phyloP scores from a whole-genome alignment of 305 asterid species.

The Fraxinus albicans region DNA sequence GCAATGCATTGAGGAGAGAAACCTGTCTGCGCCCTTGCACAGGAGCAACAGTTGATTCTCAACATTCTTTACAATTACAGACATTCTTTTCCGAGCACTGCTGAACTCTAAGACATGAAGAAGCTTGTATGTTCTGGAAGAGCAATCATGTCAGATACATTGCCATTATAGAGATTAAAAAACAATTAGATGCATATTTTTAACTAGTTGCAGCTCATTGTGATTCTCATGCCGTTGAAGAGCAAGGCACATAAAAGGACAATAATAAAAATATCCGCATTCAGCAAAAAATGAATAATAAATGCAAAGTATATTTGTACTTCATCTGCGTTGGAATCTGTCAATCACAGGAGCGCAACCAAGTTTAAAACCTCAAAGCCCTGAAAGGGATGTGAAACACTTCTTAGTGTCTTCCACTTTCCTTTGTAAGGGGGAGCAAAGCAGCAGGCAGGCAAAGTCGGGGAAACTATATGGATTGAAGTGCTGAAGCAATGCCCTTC shows the following conservation, averaged over 20 bases:
- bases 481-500: not conserved
- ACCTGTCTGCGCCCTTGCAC: slow-evolving; percentile 99
- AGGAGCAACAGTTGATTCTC: slow-evolving; percentile 78
- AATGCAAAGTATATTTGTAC: not conserved
- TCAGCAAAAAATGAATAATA: not conserved
- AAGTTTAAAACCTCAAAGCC: not conserved
- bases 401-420: not conserved
- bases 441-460: not conserved
- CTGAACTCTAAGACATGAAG: slow-evolving; percentile 93
- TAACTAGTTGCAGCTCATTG: not conserved
- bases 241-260: not conserved
- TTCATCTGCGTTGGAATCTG: not conserved
- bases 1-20: slow-evolving; percentile 22
- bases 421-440: not conserved
- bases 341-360: not conserved
- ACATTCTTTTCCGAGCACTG: slow-evolving; percentile 93
- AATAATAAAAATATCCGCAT: not conserved
- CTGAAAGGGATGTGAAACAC: not conserved
- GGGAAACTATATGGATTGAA: not conserved
- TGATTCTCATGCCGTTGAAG: not conserved
- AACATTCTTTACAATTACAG: slow-evolving; percentile 66
- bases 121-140: slow-evolving; percentile 71
- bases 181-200: not conserved
- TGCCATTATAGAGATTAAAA: not conserved
- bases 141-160: slow-evolving; percentile 12